These are phyloP conservation scores for Carex scoparia DNA, from an alignment of 176 grass and related monocot species.

Conservation along the genomic window DNA sequence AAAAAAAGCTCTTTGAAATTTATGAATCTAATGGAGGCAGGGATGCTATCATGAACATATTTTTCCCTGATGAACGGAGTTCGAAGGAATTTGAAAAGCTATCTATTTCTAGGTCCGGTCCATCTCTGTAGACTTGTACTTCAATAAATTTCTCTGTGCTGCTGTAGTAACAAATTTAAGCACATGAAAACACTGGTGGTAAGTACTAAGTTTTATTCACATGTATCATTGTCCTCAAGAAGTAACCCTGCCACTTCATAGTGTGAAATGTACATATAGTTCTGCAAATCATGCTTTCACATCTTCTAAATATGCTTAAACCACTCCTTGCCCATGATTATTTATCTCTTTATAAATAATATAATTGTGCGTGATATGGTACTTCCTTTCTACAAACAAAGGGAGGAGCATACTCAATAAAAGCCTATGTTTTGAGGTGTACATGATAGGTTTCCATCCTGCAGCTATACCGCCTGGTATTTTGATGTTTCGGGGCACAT, in stretches of 20 bases:
- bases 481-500: neutral
- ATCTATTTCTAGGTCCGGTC: slow-evolving; percentile 56
- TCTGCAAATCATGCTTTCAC: neutral
- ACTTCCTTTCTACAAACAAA: neutral
- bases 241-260: neutral
- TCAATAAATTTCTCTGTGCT: neutral
- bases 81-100: slow-evolving; percentile 67
- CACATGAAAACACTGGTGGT: neutral
- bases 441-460: neutral
- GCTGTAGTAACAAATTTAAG: slow-evolving; percentile 3
- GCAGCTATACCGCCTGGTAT: too few species aligned
- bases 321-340: neutral
- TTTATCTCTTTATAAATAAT: neutral
- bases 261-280: neutral
- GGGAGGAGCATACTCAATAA: neutral
- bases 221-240: neutral
- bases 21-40: slow-evolving; percentile 51
- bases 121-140: neutral
- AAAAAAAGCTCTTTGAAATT: slow-evolving; percentile 69
- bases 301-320: neutral
- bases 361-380: neutral
- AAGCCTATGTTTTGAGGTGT: neutral
- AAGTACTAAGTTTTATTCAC: neutral
- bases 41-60: slow-evolving; percentile 60
- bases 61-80: slow-evolving; percentile 64